Percentiles rank a stretch among this genome's conserved stretches.
These are phyloP conservation scores for Triticum dicoccoides DNA, from an alignment of 176 grass and related monocot species.

Conservation along the genomic window DNA sequence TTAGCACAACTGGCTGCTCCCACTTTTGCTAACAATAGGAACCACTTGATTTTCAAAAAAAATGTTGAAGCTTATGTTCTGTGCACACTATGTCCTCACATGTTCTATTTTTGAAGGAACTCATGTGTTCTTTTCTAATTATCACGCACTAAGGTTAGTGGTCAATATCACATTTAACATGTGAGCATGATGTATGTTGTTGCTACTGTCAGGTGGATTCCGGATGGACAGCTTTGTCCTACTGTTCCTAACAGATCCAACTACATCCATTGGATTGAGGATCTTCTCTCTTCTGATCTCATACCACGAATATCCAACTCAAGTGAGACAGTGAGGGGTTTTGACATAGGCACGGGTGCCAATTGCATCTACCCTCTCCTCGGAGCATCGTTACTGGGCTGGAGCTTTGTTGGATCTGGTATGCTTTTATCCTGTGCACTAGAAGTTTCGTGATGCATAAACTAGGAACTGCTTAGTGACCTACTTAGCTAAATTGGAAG, in stretches of 20 bases:
- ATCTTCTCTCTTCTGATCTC: slow-evolving; percentile 66
- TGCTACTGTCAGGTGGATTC: slow-evolving; percentile 79
- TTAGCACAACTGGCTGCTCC: neutral
- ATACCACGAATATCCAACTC: slow-evolving; percentile 54
- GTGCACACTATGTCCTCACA: neutral
- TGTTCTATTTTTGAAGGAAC: neutral
- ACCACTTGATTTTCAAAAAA: neutral
- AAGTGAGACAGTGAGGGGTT: slow-evolving; percentile 53
- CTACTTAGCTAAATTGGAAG: slow-evolving; percentile 4
- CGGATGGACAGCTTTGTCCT: slow-evolving; percentile 80
- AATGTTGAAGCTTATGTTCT: neutral
- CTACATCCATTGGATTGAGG: slow-evolving; percentile 97
- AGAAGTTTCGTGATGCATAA: neutral
- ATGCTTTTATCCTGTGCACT: slow-evolving; percentile 3
- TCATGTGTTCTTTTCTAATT: neutral
- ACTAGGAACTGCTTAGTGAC: neutral
- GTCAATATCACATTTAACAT: neutral
- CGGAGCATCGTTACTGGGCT: slow-evolving; percentile 77
- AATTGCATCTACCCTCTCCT: slow-evolving; percentile 97
- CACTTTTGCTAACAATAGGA: neutral
- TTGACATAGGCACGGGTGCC: slow-evolving; percentile 90
- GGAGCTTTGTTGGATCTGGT: slow-evolving; percentile 92
- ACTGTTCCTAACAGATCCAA: slow-evolving; percentile 93
- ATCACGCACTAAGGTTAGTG: neutral
- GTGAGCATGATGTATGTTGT: neutral